Evolutionary conservation across 805 yeast genomes (phyloP).

Genomic region (Candida lessepsii): DNA sequence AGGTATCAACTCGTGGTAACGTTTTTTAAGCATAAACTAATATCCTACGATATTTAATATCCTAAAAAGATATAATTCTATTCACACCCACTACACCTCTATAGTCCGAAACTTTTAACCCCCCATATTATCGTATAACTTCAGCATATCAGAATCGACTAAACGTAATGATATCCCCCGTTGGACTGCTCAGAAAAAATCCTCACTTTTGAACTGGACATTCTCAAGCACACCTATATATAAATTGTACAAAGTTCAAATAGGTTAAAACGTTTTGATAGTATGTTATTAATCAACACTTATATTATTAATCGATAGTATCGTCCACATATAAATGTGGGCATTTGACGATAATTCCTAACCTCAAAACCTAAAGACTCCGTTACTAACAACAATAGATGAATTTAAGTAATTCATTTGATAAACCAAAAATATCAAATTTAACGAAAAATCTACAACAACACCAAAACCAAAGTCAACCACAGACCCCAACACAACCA

Average conservation of each 20-base stretch:
- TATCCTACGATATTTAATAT: too few species aligned
- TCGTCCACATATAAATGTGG: too few species aligned
- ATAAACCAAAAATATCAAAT: slow-evolving; percentile 23
- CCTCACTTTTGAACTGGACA: slow-evolving; percentile 4
- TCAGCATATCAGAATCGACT: too few species aligned
- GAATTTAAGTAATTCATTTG: slow-evolving; percentile 11
- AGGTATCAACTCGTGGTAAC: too few species aligned
- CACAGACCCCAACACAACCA: not conserved
- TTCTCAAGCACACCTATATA: not conserved
- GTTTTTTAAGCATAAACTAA: too few species aligned
- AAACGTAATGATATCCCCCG: not conserved
- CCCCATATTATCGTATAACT: too few species aligned
- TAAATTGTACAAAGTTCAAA: not conserved
- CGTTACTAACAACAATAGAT: slow-evolving; percentile 10
- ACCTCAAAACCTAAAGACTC: not conserved
- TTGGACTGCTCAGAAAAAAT: slow-evolving; percentile 1
- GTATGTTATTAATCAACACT: not conserved
- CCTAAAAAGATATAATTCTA: too few species aligned
- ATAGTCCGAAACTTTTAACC: too few species aligned
- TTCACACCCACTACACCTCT: too few species aligned
- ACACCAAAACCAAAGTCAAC: slow-evolving; percentile 2
- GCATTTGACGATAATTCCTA: not conserved
- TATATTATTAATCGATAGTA: too few species aligned
- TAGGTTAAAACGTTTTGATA: not conserved
- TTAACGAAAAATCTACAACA: slow-evolving; percentile 30